Conservation (phyloP, 2,329 filamentous ascomycete genomes). For the Ophiostoma piceae region DNA sequence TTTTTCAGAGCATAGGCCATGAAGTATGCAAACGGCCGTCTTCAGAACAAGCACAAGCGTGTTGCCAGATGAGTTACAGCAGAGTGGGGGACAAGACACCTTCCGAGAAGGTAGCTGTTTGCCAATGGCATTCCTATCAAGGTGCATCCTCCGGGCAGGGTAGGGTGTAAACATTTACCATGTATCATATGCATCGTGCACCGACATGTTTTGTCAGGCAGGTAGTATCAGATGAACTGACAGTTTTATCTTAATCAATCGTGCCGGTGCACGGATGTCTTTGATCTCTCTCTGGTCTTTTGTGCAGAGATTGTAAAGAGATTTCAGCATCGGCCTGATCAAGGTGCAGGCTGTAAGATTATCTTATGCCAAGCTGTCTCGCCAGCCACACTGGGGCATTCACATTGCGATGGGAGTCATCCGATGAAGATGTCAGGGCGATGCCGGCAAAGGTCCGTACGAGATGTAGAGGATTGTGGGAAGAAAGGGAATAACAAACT, state of each 20-base stretch:
- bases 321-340: background rate
- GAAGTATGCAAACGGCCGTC: no score
- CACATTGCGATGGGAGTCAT: no score
- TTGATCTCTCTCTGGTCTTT: background rate
- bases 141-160: no score
- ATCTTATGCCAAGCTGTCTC: background rate
- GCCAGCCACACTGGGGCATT: background rate
- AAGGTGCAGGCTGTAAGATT: background rate
- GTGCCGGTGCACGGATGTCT: background rate
- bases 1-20: no score
- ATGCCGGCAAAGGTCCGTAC: background rate
- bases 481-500: background rate
- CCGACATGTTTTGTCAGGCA: background rate
- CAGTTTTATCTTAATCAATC: background rate
- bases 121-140: background rate
- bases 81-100: background rate
- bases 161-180: background rate
- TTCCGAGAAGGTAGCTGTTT: background rate
- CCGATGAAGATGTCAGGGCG: background rate
- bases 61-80: background rate
- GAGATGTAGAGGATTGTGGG: background rate
- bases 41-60: no score
- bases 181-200: no score
- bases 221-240: background rate
- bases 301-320: background rate